Evolutionary conservation across 192 early-diverging fungal genomes (phyloP).

Genomic region (Coemansia sp.): DNA sequence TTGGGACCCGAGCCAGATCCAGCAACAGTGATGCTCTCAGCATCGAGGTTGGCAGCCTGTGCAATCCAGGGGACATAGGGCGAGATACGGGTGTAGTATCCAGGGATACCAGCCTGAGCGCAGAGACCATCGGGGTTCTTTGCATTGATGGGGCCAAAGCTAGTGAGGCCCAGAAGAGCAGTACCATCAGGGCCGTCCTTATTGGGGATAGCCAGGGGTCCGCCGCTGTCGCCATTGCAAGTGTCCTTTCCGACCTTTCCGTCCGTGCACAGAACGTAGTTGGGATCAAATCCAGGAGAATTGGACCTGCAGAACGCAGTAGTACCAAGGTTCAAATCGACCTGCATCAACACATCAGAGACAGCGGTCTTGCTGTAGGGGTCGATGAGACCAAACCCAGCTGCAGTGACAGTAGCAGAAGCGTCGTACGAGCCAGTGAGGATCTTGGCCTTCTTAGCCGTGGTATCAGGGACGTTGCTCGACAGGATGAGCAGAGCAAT

Average conservation of each 20-base stretch:
- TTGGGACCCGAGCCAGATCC: neutral
- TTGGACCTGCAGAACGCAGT: constrained; percentile 10
- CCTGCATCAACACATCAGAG: constrained; percentile 31
- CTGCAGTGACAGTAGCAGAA: constrained; percentile 23
- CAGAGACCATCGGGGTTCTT: constrained; percentile 27
- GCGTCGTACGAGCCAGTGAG: constrained; percentile 15
- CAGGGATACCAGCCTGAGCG: constrained; percentile 21
- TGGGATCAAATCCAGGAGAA: constrained; percentile 6
- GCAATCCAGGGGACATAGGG: constrained; percentile 45
- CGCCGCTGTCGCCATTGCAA: constrained; percentile 49
- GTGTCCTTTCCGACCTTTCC: constrained; percentile 36
- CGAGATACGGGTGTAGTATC: constrained; percentile 44
- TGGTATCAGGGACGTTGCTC: constrained; percentile 8
- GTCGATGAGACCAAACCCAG: constrained; percentile 48
- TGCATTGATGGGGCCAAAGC: constrained; percentile 26
- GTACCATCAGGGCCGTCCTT: constrained; percentile 7
- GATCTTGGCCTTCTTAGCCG: constrained; percentile 19
- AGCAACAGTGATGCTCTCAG: constrained; percentile 8
- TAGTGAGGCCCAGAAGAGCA: constrained; percentile 37
- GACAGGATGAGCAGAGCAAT: constrained; percentile 39
- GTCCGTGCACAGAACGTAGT: constrained; percentile 45
- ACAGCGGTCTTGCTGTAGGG: constrained; percentile 3
- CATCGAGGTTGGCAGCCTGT: constrained; percentile 7
- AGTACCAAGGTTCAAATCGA: constrained; percentile 23
- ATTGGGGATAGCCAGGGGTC: constrained; percentile 30